Conservation (phyloP, 306 rosid genomes). For the Rosa multiflora region DNA sequence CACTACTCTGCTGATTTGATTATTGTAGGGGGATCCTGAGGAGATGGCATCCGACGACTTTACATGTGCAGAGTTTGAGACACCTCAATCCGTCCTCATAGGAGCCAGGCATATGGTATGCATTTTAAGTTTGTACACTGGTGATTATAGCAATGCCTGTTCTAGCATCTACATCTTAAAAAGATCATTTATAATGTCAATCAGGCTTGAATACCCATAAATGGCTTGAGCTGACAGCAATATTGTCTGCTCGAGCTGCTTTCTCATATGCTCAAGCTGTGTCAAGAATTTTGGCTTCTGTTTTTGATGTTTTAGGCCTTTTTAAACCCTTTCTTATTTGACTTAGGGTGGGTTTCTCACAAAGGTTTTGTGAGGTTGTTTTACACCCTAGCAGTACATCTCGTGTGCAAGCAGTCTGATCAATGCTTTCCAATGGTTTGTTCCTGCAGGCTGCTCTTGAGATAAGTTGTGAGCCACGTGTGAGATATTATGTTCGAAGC, state of each 20-base stretch:
- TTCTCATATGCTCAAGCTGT: not conserved
- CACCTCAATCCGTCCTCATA: constrained; percentile 83
- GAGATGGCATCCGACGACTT: constrained; percentile 86
- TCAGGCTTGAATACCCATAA: not conserved
- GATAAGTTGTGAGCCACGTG: constrained; percentile 92
- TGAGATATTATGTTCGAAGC: constrained; percentile 82
- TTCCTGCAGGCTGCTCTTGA: constrained; percentile 85
- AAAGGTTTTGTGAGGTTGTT: not conserved
- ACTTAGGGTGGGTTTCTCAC: not conserved
- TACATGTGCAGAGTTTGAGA: constrained; percentile 76
- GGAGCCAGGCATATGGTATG: constrained; percentile 95
- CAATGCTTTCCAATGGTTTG: not conserved
- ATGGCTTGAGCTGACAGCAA: not conserved
- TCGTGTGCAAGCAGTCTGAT: constrained; percentile 5
- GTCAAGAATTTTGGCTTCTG: not conserved
- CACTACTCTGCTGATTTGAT: not conserved
- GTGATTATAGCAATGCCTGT: not conserved
- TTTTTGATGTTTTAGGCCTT: not conserved
- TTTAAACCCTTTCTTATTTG: not conserved
- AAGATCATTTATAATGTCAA: not conserved
- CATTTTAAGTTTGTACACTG: not conserved
- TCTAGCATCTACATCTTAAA: not conserved
- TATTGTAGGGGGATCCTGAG: constrained; percentile 33
- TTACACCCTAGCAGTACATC: not conserved
- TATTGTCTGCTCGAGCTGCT: not conserved